Evolutionary conservation across 2,329 filamentous ascomycete genomes (phyloP).

Genomic region (Phoma sp.): DNA sequence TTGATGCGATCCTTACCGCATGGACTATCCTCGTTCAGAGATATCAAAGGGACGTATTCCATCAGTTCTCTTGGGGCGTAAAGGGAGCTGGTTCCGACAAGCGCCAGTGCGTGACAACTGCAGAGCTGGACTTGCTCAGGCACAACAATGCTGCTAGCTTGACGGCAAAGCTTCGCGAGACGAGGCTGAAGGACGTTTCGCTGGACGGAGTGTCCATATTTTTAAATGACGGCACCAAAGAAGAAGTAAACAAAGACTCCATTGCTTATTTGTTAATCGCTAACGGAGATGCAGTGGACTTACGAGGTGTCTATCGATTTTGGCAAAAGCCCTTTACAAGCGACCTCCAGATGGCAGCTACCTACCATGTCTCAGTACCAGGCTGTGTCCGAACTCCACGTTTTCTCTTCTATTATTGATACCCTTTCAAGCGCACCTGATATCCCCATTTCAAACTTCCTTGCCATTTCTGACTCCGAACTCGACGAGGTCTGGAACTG

Average conservation of each 20-base stretch:
- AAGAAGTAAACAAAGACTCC: constrained; percentile 31
- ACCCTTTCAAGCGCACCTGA: constrained; percentile 43
- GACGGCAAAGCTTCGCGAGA: constrained; percentile 18
- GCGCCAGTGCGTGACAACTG: constrained; percentile 25
- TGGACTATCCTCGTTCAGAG: constrained; percentile 41
- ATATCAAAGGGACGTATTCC: constrained; percentile 41
- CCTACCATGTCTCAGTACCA: constrained; percentile 53
- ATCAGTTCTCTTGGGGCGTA: constrained; percentile 37
- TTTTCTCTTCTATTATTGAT: constrained; percentile 46
- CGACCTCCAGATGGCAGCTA: constrained; percentile 52
- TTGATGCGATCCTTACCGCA: constrained; percentile 36
- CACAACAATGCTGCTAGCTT: constrained; percentile 23
- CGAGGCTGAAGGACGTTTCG: constrained; percentile 21
- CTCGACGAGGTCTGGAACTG: constrained; percentile 56
- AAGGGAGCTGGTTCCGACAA: constrained; percentile 17
- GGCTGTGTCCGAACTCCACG: constrained; percentile 51
- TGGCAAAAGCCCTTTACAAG: constrained; percentile 34
- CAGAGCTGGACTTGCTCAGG: constrained; percentile 24
- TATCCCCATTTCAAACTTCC: constrained; percentile 22
- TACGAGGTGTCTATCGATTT: constrained; percentile 37
- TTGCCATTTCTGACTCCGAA: constrained; percentile 44
- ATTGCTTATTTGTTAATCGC: neutral
- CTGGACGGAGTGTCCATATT: constrained; percentile 22
- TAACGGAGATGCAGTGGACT: constrained; percentile 32
- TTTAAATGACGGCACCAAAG: constrained; percentile 37